Base-by-base conservation (phyloP, 306 rosid genomes). In the Betula pendula region DNA sequence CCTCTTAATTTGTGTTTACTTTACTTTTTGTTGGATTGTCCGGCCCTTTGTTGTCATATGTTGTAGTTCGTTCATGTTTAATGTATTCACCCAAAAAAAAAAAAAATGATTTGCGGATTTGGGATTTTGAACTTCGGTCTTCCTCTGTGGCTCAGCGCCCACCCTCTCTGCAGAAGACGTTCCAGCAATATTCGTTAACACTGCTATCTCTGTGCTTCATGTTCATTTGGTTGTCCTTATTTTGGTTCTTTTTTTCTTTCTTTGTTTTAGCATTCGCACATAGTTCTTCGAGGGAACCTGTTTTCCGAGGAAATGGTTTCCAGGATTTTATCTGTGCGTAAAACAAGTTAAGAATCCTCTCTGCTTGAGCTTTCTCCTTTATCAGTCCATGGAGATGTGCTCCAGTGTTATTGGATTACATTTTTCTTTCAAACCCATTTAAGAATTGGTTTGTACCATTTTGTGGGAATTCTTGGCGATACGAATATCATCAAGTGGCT, bases 381-480 rank as follows among this genome's bases (percentile, higher is more conserved):
- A 44, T 6, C 45, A 33, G 69, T 77, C 70, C 38, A 77, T 82
- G 89, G 91, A 81, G 91, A 85, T 86, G 80, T 58, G 91, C 90
- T 94, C 96, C 98, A 94, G 89, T 90, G 97, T 83, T 79, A 76
- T 75, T 85, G 97, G 96, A 78, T 90, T 80, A 92, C 85, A 88
- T 74, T 80, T 70, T 66, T 3, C 3, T 35, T 45, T 22, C 33
- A 68, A 5, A 24, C 19, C 70, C 22, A 71, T 62, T 43, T 13
- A 60, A 42, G 40, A 60, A 10, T 29, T 66, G 45, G 29, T n/a
- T 66, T 59, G n/a, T 31, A 19, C 5, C 13, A 7, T 3, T 63
- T 9, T 17, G 38, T 35, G 48, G 48, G 70, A 35, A 55, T 56
- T 24, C 13, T 24, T 56, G 63, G 15, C 14, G 14, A 56, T 9